These are phyloP conservation scores for Coleophoma crateriformis DNA, from an alignment of 2,329 filamentous ascomycete genomes.

Conservation along the genomic window DNA sequence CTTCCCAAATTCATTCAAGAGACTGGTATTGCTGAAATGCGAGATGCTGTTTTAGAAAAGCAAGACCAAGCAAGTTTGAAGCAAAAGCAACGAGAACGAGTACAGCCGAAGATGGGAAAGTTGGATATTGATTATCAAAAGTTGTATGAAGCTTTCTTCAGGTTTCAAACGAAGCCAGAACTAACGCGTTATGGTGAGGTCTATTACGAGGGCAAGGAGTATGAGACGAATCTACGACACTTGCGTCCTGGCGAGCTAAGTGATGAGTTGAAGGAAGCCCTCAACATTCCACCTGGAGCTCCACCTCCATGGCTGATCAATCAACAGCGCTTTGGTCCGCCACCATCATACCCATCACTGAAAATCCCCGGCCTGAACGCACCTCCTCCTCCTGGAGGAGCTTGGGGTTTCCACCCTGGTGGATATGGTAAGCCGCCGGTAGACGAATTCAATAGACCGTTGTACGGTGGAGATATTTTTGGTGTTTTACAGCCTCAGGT, in stretches of 20 bases:
- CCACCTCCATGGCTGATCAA: constrained; percentile 97
- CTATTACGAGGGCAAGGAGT: constrained; percentile 99
- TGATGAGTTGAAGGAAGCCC: constrained; percentile 83
- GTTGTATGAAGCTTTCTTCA: constrained; percentile 97
- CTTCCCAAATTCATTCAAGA: constrained; percentile 96
- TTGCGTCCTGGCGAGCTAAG: constrained; percentile 85
- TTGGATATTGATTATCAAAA: constrained; percentile 98
- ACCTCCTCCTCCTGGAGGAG: constrained; percentile 79
- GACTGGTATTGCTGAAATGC: constrained; percentile 96
- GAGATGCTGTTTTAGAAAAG: constrained; percentile 92
- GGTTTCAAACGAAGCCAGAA: constrained; percentile 92
- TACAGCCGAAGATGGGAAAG: constrained; percentile 93
- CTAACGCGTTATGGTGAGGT: constrained; percentile 94
- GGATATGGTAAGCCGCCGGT: constrained; percentile 95
- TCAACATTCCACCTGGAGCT: constrained; percentile 88
- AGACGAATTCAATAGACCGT: constrained; percentile 84
- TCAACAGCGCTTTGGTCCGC: constrained; percentile 88
- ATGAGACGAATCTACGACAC: constrained; percentile 89
- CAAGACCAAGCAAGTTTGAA: constrained; percentile 88
- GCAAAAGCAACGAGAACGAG: constrained; percentile 91
- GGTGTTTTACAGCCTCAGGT: constrained; percentile 64
- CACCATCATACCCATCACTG: constrained; percentile 90
- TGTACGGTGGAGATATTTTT: constrained; percentile 94
- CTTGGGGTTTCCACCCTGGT: constrained; percentile 93
- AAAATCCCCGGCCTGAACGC: constrained; percentile 94